Conservation (phyloP, 1,284 basidiomycete genomes). For the Cutaneotrichosporon arboriforme region DNA sequence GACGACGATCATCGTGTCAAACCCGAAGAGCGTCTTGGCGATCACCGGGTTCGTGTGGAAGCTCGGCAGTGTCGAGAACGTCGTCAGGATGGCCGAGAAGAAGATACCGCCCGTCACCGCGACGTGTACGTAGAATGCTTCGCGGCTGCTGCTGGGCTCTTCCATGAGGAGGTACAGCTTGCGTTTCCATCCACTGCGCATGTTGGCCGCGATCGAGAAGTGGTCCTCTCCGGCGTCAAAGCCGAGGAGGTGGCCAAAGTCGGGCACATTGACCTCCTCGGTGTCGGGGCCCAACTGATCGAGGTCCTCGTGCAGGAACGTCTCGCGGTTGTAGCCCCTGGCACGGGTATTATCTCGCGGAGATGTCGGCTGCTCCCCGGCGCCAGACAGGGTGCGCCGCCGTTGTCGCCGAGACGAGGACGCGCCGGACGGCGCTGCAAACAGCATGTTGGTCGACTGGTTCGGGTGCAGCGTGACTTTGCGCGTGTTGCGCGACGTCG, state of each 20-base stretch:
- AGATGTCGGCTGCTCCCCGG: neutral
- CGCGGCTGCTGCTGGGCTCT: constrained; percentile 42
- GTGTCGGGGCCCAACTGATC: constrained; percentile 1
- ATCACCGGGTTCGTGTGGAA: constrained; percentile 61
- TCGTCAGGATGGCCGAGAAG: constrained; percentile 68
- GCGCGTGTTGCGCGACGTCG: constrained; percentile 14
- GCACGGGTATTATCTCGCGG: neutral
- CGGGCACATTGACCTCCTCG: constrained; percentile 44
- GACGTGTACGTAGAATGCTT: constrained; percentile 47
- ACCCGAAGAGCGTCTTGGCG: constrained; percentile 70
- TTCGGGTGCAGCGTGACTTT: constrained; percentile 34
- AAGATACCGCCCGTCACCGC: constrained; percentile 44
- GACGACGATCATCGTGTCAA: constrained; percentile 67
- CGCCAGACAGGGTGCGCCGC: constrained; percentile 1
- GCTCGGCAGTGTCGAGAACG: constrained; percentile 75
- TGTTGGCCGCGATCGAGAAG: constrained; percentile 40
- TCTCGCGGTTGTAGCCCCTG: neutral
- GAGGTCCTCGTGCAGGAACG: constrained; percentile 19
- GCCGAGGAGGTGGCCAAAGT: constrained; percentile 45
- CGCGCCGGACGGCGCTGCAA: constrained; percentile 19
- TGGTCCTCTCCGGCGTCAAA: constrained; percentile 46
- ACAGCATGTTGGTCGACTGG: constrained; percentile 28
- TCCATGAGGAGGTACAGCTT: constrained; percentile 48
- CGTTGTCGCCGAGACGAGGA: constrained; percentile 11
- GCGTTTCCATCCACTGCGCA: constrained; percentile 42